Base-by-base conservation (phyloP, 148 eudicot genomes). In the Silene latifolia region DNA sequence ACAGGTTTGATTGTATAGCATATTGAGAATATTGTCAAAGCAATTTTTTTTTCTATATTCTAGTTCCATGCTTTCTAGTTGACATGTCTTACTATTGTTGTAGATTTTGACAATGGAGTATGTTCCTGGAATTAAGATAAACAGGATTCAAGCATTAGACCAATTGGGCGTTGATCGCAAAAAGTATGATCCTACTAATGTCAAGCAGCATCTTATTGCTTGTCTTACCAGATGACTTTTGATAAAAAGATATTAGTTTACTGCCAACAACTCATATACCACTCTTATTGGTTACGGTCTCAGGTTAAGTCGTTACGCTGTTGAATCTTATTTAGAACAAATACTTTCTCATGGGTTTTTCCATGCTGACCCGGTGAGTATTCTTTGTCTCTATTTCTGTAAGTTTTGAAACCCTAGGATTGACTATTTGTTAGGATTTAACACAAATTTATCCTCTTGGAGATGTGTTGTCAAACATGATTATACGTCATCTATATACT, bases 321-420 rank as follows among this genome's bases (percentile, higher is more conserved):
- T 95, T 78, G 98, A 95, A 79, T 91, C 98, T 53, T 94, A 91
- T 79, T 84, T 94, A 83, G 98, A 92, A 68, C 97, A 92, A 76
- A 92, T 92, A 75, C 87, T 93, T 74, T 84, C 98, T 74, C 97
- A 91, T 82, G 98, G 98, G 19, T 94, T 93, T 76, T 94, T 94
- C 85, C 98, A 94, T 84, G 98, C 98, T 72, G 98, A 94, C 77
- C 98, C 98, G 59, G 98, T 94, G 79, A 87, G 98, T 85, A 75
- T 62, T 65, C 72, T 18, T 29, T 47, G 54, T 56, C 48, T 18
- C 25, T 63, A 60, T 21, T 71, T 46, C 42, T 17, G 15, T 19
- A 73, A 54, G 56, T 48, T 63, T 29, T 13, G 4, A 51, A 51
- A 12, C 56, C 18, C 9, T 8, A 7, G 29, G 14, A 54, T 1